A percentile compares a stretch with the other conserved stretches of the same genome.
These are phyloP conservation scores for Zymoseptoria crescenta DNA, from an alignment of 2,329 filamentous ascomycete species.

Conservation along the genomic window DNA sequence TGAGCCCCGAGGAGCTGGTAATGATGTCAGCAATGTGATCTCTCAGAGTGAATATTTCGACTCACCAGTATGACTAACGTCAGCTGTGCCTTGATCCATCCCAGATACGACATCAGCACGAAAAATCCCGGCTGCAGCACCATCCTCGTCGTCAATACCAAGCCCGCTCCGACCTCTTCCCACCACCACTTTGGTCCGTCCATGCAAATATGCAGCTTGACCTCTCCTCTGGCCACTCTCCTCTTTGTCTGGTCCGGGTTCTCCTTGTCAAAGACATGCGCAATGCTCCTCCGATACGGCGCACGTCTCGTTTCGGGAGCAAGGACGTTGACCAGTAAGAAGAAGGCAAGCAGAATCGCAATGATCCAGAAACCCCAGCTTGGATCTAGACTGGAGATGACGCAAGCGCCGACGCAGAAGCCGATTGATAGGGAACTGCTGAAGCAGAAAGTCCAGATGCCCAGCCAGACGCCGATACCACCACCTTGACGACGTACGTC, in stretches of 20 bases:
- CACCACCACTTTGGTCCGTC: slow-evolving; percentile 70
- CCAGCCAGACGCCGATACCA: slow-evolving; percentile 72
- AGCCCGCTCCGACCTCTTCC: slow-evolving; percentile 64
- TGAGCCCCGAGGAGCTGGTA: slow-evolving; percentile 57
- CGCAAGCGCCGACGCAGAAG: slow-evolving; percentile 61
- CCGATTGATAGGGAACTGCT: slow-evolving; percentile 64
- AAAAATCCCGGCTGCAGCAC: slow-evolving; percentile 65
- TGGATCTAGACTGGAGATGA: slow-evolving; percentile 58
- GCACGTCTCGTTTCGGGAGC: slow-evolving; percentile 65
- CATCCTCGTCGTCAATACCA: slow-evolving; percentile 61
- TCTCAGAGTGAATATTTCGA: slow-evolving; percentile 2
- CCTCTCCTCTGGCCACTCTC: slow-evolving; percentile 61
- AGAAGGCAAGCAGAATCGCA: slow-evolving; percentile 57
- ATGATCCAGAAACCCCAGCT: slow-evolving; percentile 71
- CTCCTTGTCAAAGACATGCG: slow-evolving; percentile 49
- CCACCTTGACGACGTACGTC: slow-evolving; percentile 69
- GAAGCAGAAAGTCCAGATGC: slow-evolving; percentile 70
- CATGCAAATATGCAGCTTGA: slow-evolving; percentile 67
- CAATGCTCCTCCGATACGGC: slow-evolving; percentile 59
- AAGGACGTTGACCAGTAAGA: slow-evolving; percentile 62
- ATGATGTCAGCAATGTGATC: slow-evolving; percentile 5
- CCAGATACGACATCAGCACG: slow-evolving; percentile 63
- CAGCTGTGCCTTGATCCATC: slow-evolving; percentile 71
- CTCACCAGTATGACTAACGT: slow-evolving; percentile 62
- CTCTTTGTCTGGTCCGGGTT: slow-evolving; percentile 38